Evolutionary conservation across 208 protist species (phyloP).

Genomic region (Trypanosoma melophagium): DNA sequence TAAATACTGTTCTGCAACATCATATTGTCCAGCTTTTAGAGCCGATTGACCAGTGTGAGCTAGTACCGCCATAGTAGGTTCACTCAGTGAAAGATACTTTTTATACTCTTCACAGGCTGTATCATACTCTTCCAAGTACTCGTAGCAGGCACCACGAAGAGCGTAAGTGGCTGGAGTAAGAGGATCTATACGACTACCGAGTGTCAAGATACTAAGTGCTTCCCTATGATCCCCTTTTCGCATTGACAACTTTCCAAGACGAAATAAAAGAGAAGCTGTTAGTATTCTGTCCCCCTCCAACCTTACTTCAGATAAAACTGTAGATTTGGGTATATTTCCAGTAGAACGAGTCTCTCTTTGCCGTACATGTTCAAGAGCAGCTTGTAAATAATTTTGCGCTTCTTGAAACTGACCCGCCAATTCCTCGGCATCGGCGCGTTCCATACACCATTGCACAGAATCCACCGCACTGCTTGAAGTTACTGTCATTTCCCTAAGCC

Average conservation of each 20-base stretch:
- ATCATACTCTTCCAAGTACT: conserved; percentile 42
- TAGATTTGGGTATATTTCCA: background rate
- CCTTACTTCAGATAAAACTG: conserved; percentile 3
- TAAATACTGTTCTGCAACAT: conserved; percentile 52
- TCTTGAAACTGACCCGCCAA: conserved; percentile 37
- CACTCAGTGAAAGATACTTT: conserved; percentile 79
- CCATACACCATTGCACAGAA: conserved; percentile 46
- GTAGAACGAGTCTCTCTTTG: conserved; percentile 35
- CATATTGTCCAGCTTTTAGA: conserved; percentile 56
- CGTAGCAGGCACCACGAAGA: conserved; percentile 77
- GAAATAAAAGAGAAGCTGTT: conserved; percentile 50
- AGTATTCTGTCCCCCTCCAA: conserved; percentile 30
- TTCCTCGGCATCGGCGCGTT: conserved; percentile 36
- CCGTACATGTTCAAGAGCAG: conserved; percentile 69
- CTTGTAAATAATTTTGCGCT: conserved; percentile 45
- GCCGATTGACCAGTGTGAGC: conserved; percentile 85
- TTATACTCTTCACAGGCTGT: conserved; percentile 77
- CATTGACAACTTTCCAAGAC: conserved; percentile 61
- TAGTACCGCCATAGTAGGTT: conserved; percentile 66
- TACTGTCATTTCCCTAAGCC: background rate
- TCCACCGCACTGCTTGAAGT: background rate
- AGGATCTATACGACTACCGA: conserved; percentile 62
- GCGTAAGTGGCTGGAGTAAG: conserved; percentile 66
- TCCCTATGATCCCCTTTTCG: conserved; percentile 46
- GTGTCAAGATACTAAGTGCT: conserved; percentile 62